phyloP scores from a whole-genome alignment of 176 grass and related monocot species.

The Oryza nivara region DNA sequence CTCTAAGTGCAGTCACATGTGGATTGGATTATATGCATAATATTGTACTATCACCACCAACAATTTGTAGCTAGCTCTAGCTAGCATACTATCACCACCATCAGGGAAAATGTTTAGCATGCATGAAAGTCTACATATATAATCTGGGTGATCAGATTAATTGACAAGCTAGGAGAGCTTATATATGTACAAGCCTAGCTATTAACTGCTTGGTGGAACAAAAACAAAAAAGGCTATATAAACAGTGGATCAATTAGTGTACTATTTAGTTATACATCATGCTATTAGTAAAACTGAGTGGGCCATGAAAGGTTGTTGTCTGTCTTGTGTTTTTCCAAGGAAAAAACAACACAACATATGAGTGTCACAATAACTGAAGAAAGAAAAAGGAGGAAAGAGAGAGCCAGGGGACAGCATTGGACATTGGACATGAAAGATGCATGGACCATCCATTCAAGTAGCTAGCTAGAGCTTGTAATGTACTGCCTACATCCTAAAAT shows the following conservation, averaged over 20 bases:
- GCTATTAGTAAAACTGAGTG: neutral
- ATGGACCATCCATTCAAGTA: neutral
- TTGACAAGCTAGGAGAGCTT: neutral
- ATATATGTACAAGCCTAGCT: too few species aligned
- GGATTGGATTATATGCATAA: neutral
- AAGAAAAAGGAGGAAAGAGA: neutral
- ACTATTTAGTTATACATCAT: neutral
- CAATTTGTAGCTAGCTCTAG: neutral
- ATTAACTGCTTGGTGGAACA: neutral
- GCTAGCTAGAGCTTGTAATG: neutral
- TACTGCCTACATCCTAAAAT: neutral
- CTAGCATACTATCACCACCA: neutral
- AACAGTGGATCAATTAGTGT: neutral
- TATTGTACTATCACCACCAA: neutral
- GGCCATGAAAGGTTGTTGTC: neutral
- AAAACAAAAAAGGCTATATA: neutral
- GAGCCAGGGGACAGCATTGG: neutral
- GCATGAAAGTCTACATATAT: neutral
- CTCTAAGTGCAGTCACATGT: slow-evolving; percentile 5
- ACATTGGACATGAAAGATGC: slow-evolving; percentile 17
- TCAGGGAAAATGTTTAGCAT: neutral
- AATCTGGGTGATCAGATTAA: neutral
- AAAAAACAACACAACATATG: neutral
- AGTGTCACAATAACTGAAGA: neutral
- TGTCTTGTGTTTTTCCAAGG: neutral